phyloP scores from a whole-genome alignment of 1,284 basidiomycete species.

The Puccinia horiana region DNA sequence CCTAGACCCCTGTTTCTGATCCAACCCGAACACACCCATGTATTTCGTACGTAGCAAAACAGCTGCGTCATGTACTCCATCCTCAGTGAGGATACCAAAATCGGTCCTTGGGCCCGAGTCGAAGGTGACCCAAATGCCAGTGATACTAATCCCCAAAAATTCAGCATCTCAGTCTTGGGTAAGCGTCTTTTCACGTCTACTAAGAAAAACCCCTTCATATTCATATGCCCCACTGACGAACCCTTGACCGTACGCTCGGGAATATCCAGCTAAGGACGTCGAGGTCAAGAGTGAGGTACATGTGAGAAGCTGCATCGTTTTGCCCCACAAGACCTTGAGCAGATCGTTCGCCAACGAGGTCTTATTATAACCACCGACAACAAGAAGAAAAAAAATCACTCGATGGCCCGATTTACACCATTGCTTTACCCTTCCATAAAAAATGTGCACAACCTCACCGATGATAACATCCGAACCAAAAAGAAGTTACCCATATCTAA shows the following conservation, averaged over 20 bases:
- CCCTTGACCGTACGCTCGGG: conserved; percentile 54
- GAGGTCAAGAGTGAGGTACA: conserved; percentile 46
- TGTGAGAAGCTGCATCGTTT: conserved; percentile 61
- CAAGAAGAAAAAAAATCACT: neutral
- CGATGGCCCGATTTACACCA: too few relatives aligned
- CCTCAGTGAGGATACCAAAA: conserved; percentile 59
- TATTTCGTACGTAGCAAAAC: conserved; percentile 57
- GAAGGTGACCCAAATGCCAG: conserved; percentile 59
- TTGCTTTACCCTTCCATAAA: too few relatives aligned
- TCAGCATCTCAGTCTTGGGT: conserved; percentile 62
- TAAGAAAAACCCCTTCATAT: neutral
- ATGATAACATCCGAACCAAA: too few relatives aligned
- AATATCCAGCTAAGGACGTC: conserved; percentile 55
- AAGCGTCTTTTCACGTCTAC: conserved; percentile 46
- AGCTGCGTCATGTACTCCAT: conserved; percentile 62
- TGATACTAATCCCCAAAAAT: conserved; percentile 59
- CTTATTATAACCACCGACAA: conserved; percentile 57
- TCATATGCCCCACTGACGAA: neutral
- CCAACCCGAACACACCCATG: neutral
- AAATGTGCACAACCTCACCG: too few relatives aligned
- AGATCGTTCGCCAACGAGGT: conserved; percentile 62
- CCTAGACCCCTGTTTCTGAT: neutral
- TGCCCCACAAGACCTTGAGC: conserved; percentile 62
- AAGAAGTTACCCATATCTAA: too few relatives aligned
- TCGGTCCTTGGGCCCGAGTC: conserved; percentile 63